Percentiles rank a stretch among this genome's conserved stretches.
Evolutionary conservation across 352 stramenopile genomes (phyloP).

Genomic region (Phytophthora multivora): DNA sequence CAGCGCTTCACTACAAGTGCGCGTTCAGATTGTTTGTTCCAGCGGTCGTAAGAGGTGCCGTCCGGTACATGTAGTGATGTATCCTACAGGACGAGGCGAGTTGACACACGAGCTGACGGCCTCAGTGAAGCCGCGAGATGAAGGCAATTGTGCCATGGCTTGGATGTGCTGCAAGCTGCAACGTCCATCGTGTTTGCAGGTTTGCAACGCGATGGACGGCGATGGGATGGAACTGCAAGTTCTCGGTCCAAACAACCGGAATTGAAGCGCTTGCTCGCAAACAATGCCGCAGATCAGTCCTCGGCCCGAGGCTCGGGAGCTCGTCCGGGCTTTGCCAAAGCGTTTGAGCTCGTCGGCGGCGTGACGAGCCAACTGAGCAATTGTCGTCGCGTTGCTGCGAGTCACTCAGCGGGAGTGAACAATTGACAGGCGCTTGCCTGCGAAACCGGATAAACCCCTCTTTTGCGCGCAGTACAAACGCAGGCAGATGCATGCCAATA

Average conservation of each 20-base stretch:
- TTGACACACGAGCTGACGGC: no score
- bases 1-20: neutral
- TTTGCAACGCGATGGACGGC: conserved; percentile 2
- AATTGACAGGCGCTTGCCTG: neutral
- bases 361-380: conserved; percentile 1
- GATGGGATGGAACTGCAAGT: conserved; percentile 4
- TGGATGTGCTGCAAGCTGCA: conserved; percentile 6
- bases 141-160: neutral
- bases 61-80: no score
- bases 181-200: neutral
- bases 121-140: neutral
- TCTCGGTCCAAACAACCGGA: conserved; percentile 3
- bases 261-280: conserved; percentile 11
- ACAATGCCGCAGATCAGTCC: conserved; percentile 6
- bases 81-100: neutral
- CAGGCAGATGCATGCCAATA: neutral
- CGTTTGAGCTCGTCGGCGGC: neutral
- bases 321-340: conserved; percentile 2
- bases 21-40: neutral
- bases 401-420: neutral
- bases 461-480: conserved; percentile 2
- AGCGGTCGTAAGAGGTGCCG: conserved; percentile 6
- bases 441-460: neutral
- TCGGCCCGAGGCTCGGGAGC: no score
- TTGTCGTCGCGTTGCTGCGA: neutral